Evolutionary conservation across 176 grass and related monocot genomes (phyloP), one percentile per base, ranked within the genome.

Genomic region (Chloris gayana): DNA sequence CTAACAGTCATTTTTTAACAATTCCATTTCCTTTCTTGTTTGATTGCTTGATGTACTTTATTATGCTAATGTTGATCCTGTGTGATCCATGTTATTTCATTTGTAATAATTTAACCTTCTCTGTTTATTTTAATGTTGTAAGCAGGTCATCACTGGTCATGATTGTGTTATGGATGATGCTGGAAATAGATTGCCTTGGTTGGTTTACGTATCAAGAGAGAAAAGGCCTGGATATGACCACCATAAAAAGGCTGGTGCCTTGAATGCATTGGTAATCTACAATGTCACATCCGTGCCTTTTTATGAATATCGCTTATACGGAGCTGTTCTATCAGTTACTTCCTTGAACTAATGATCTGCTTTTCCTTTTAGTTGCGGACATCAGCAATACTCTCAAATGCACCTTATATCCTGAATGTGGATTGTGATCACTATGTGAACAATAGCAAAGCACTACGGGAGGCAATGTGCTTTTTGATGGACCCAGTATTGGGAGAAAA

Each of bases 391-490:
- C 77, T 80, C 33, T 80, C 77, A 19, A 80, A 80, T 29, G 77
- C 77, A 69, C 77, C 77, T 54, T 79, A 68, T 79, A 67, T 80
- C 47, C 33, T 80, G 32, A 80, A 80, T 69, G 77, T 80, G 64
- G 77, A 80, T 57, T 80, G 77, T 30, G 77, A 80, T 66, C 77
- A 80, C 77, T 80, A 80, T 69, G 57, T 80, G 2, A 80, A 80
- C 49, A 80, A 69, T 57, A 80, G 77, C 64, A 80, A 80, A 80
- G 77, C 77, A 57, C 49, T 80, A 42, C 22, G 64, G 77, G 77
- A 80, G 34, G 77, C 77, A 41, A 80, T 80, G 77, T 80, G 77
- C 67, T 80, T 80, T 41, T 33, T 80, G 33, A 80, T 80, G 77
- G 77, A 80, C 24, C 77, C 77, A 57, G 64, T 54, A 14, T 57